Conservation (phyloP, 805 yeast species). For the Cyberlindnera xylosilytica region DNA sequence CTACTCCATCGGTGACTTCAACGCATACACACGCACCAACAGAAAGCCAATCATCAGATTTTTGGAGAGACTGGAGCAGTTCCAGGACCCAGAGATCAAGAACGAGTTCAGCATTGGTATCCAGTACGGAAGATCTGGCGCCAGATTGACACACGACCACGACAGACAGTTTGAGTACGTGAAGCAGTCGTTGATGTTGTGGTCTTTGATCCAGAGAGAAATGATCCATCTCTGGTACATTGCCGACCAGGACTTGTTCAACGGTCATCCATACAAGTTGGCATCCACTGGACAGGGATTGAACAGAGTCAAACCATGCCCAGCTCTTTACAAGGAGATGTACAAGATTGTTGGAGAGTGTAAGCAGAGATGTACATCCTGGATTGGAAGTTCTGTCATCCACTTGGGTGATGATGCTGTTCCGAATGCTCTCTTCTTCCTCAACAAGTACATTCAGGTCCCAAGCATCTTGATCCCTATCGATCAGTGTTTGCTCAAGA, state of each 20-base stretch:
- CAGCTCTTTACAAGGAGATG: slow-evolving; percentile 66
- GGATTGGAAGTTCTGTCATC: slow-evolving; percentile 81
- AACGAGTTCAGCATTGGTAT: slow-evolving; percentile 54
- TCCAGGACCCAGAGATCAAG: slow-evolving; percentile 43
- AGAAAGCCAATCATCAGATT: slow-evolving; percentile 64
- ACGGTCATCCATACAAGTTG: slow-evolving; percentile 51
- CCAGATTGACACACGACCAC: slow-evolving; percentile 72
- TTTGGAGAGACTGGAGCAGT: slow-evolving; percentile 46
- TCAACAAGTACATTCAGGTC: slow-evolving; percentile 78
- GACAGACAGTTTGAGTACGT: slow-evolving; percentile 72
- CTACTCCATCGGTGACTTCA: slow-evolving; percentile 78
- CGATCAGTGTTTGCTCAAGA: slow-evolving; percentile 51
- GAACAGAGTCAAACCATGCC: slow-evolving; percentile 73
- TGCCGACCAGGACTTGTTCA: slow-evolving; percentile 69
- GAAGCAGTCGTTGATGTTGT: slow-evolving; percentile 65
- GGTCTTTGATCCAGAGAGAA: slow-evolving; percentile 77
- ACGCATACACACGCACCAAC: slow-evolving; percentile 67
- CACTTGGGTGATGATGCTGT: slow-evolving; percentile 83
- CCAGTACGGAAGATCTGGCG: slow-evolving; percentile 61
- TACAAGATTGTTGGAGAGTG: slow-evolving; percentile 64
- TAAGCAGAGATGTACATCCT: slow-evolving; percentile 55
- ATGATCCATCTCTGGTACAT: slow-evolving; percentile 75
- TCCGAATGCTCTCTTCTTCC: slow-evolving; percentile 75
- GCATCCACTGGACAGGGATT: slow-evolving; percentile 80
- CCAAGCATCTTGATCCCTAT: slow-evolving; percentile 76